Evolutionary conservation across 73 alveolate genomes (phyloP), one percentile per base, ranked within the genome.

Genomic region (Paramecium octaurelia): DNA sequence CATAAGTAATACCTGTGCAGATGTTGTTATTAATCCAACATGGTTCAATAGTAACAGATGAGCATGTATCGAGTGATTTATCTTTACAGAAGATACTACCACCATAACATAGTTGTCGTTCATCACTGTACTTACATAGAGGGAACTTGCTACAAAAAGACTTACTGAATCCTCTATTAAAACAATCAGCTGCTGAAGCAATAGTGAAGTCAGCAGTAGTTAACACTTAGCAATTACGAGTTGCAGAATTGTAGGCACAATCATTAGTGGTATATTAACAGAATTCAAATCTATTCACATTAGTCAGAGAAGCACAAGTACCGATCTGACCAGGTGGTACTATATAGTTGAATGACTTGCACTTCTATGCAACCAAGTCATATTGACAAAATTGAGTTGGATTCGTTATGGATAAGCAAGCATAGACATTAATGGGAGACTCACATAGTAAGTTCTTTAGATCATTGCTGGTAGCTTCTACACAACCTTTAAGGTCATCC

Each of bases 201-300:
- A 54, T 54, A n/a, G 69, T 54, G 8, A 54, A 54, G 18, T 64
- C 46, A 2, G 10, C 44, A 11, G 21, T 27, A 2, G 84, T 24
- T 2, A 14, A 64, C 0, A 4, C 21, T 7, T 27, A 10, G 27
- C 84, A 64, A 31, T 27, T 31, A 3, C 46, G 42, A 27, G 84
- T 64, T 27, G 84, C 84, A 14, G 29, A 1, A 27, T 64, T 64
- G 10, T 31, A 64, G 3, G 21, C 42, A 27, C 84, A 64, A 64
- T 64, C 46, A 64, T 64, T 9, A 27, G 5, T 64, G 1, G 84
- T 48, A 64, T 64, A 75, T 75, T 75, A 35, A 75, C 88, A 75
- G 21, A 38, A 75, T 36, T 75, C 88, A 42, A 38, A 42, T 75
- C 88, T 75, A 27, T 75, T 75, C 11, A 75, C 60, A 75, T 75